phyloP scores from a whole-genome alignment of 202 grass and related monocot species.

The Miscanthus sacchariflorus region DNA sequence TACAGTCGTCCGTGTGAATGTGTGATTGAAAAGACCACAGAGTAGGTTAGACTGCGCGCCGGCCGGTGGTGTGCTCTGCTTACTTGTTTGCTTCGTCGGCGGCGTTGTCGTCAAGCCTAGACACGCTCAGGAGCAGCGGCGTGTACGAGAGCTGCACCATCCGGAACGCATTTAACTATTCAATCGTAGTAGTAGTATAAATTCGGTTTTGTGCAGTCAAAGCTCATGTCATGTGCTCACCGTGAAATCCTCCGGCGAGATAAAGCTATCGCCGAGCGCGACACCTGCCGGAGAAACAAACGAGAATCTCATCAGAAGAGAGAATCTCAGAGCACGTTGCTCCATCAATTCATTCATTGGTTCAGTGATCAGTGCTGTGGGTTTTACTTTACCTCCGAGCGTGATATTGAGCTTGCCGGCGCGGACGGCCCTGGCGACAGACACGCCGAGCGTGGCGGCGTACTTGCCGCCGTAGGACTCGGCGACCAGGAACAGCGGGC shows the following conservation, averaged over 20 bases:
- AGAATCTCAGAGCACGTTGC: too few species aligned
- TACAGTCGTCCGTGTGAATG: too few species aligned
- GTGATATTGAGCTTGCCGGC: constrained; percentile 69
- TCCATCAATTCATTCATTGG: too few species aligned
- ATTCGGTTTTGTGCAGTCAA: background rate
- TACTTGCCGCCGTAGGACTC: constrained; percentile 92
- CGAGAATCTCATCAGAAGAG: too few species aligned
- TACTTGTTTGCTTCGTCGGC: constrained; percentile 62
- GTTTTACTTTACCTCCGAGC: constrained; percentile 53
- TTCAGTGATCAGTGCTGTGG: background rate
- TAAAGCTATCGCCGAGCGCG: constrained; percentile 82
- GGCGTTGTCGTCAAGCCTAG: constrained; percentile 75
- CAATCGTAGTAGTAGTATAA: too few species aligned
- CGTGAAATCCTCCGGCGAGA: constrained; percentile 81
- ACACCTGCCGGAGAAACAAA: constrained; percentile 50
- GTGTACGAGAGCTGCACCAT: constrained; percentile 67
- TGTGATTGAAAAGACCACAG: too few species aligned
- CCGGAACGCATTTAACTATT: background rate
- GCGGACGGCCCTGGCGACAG: constrained; percentile 53
- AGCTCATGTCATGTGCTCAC: constrained; percentile 41
- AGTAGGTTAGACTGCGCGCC: too few species aligned
- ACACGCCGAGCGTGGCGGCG: constrained; percentile 68
- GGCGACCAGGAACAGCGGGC: constrained; percentile 77
- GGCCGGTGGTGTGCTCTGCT: too few species aligned
- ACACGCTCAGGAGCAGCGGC: constrained; percentile 77